Percentiles rank a stretch among this genome's conserved stretches.
Conservation (phyloP, 1,284 basidiomycete genomes). For the Ustilago cynodontis region DNA sequence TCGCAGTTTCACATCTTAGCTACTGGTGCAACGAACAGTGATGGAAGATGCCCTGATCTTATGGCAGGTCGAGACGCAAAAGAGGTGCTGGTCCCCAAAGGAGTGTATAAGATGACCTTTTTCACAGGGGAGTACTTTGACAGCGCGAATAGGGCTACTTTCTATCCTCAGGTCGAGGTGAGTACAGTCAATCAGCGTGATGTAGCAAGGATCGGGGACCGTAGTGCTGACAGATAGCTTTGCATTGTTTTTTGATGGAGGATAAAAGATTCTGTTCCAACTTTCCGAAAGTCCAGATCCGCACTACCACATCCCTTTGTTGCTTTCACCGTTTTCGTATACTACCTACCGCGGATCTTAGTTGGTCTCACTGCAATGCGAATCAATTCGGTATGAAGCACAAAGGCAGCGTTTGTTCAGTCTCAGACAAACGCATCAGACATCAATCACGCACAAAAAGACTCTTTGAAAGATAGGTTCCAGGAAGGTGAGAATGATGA, state of each 20-base stretch:
- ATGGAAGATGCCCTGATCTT: conserved; percentile 83
- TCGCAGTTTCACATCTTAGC: conserved; percentile 40
- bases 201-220: not conserved
- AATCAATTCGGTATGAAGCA: not conserved
- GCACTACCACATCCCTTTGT: conserved; percentile 89
- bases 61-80: conserved; percentile 74
- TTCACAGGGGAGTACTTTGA: conserved; percentile 85
- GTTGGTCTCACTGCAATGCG: not conserved
- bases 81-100: conserved; percentile 71
- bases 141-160: conserved; percentile 76
- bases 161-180: conserved; percentile 91
- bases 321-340: conserved; percentile 91
- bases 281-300: conserved; percentile 49
- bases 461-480: not conserved
- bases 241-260: not conserved
- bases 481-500: not conserved
- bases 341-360: conserved; percentile 85
- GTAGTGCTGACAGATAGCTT: not conserved
- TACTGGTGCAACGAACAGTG: conserved; percentile 79
- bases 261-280: conserved; percentile 56
- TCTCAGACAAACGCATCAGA: not conserved
- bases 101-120: conserved; percentile 85
- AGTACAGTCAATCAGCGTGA: conserved; percentile 31
- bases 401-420: not conserved
- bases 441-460: not conserved